Conservation (phyloP, 2,329 filamentous ascomycete genomes). For the Ophiostoma populinum region DNA sequence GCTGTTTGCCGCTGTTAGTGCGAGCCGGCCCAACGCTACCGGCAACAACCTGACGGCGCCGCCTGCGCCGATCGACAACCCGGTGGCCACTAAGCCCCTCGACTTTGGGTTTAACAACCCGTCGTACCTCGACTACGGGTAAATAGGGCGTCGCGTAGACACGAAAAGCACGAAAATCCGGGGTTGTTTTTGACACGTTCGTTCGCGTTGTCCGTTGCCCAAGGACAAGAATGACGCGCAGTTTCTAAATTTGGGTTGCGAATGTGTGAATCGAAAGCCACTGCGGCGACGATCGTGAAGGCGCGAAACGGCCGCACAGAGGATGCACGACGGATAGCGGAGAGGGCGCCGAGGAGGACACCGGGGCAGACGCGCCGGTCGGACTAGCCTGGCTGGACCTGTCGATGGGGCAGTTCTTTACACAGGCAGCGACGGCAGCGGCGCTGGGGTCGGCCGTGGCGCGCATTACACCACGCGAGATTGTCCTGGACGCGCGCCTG, state of each 20-base stretch:
- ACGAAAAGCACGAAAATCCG: too few species aligned
- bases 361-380: too few species aligned
- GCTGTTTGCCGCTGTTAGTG: slow-evolving; percentile 58
- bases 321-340: too few species aligned
- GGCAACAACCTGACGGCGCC: slow-evolving; percentile 26
- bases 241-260: too few species aligned
- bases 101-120: slow-evolving; percentile 47
- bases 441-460: slow-evolving; percentile 67
- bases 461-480: slow-evolving; percentile 67
- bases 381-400: slow-evolving; percentile 90
- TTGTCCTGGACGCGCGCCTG: slow-evolving; percentile 55
- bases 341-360: too few species aligned
- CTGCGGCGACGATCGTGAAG: too few species aligned
- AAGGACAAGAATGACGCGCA: too few species aligned
- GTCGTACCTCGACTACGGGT: slow-evolving; percentile 69
- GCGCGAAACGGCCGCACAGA: too few species aligned
- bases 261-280: too few species aligned
- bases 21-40: slow-evolving; percentile 36
- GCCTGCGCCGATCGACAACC: slow-evolving; percentile 30
- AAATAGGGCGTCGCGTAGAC: too few species aligned
- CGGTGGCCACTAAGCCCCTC: slow-evolving; percentile 25
- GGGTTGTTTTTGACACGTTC: too few species aligned
- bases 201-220: too few species aligned
- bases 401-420: slow-evolving; percentile 88
- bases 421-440: slow-evolving; percentile 53